Evolutionary conservation across 2,329 filamentous ascomycete genomes (phyloP).

Genomic region (Pleomassaria siparia): DNA sequence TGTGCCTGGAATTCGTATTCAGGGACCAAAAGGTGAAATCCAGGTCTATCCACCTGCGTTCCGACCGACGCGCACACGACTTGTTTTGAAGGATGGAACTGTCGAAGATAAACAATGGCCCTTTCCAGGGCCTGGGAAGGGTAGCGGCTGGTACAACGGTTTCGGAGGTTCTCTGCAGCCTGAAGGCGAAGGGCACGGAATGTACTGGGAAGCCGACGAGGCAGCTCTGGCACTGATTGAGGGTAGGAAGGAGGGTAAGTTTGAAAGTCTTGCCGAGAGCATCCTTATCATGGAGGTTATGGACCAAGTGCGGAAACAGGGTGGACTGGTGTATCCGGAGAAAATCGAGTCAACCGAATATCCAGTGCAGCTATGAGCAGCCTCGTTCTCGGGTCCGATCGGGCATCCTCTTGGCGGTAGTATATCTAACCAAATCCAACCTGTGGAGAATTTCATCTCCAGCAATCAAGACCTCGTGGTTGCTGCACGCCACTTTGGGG

Average conservation of each 20-base stretch:
- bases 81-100: slow-evolving; percentile 58
- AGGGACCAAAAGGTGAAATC: slow-evolving; percentile 79
- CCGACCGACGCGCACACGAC: slow-evolving; percentile 65
- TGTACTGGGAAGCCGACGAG: slow-evolving; percentile 89
- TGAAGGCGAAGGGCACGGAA: slow-evolving; percentile 70
- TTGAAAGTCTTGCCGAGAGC: slow-evolving; percentile 69
- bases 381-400: background rate
- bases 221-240: slow-evolving; percentile 73
- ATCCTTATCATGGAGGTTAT: slow-evolving; percentile 82
- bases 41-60: slow-evolving; percentile 74
- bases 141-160: slow-evolving; percentile 51
- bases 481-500: background rate
- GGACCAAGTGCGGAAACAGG: slow-evolving; percentile 68
- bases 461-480: slow-evolving; percentile 3
- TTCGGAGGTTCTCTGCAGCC: slow-evolving; percentile 47
- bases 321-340: slow-evolving; percentile 63
- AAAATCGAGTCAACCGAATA: slow-evolving; percentile 60
- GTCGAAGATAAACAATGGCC: slow-evolving; percentile 51
- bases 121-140: slow-evolving; percentile 50
- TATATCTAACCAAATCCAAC: background rate
- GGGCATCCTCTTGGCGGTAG: background rate
- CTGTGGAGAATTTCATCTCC: slow-evolving; percentile 1
- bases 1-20: slow-evolving; percentile 73
- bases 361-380: slow-evolving; percentile 29
- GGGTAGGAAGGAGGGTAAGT: slow-evolving; percentile 72